Base-by-base conservation (phyloP, 2,329 filamentous ascomycete species). In the Blumeria graminis region DNA sequence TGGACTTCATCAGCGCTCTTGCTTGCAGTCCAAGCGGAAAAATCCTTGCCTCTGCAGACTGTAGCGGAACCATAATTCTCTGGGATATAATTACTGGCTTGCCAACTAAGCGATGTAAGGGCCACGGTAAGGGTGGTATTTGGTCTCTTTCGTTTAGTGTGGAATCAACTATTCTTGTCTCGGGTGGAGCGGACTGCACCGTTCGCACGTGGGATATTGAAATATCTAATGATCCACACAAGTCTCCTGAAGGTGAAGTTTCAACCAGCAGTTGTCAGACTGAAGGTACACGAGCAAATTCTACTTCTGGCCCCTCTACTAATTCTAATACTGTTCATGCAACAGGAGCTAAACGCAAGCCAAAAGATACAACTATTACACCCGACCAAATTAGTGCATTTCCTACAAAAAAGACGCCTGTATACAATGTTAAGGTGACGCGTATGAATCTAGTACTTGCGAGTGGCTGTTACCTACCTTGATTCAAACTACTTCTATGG, bases 341-440 rank as follows among this genome's bases (percentile, higher is more conserved):
- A 48, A 59, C 61, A 28, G 62, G 63, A 11, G 64, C 68, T 3
- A 82, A 82, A 75, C 94, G 93, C 72, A 86, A 86, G 68, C 79
- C 78, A 57, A 95, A 95, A 68, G 90, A 95, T 64, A 86, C 88
- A 3, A 86, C 86, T 64, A 84, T 94, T 48, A 89, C 84, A 0
- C 82, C 88, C 0, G 92, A 98, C 65, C 92, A 96, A 70, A 93
- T 98, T 70, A 87, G 81, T 61, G 89, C 86, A 0, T 96, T 95
- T 66, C 82, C 87, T 0, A 96, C 92, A 3, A 98, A 98, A 76
- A 94, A 94, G 71, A 90, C 84, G 14, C 89, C 90, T 0, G 86
- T 96, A 10, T 86, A 93, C 69, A 92, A 90, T 70, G 89, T 94
- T 56, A 80, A 84, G 65, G 95, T 95, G 64, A 96, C 92, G 3